Evolutionary conservation across 179 eudicot genomes (phyloP).

Genomic region (Spergularia azorica): DNA sequence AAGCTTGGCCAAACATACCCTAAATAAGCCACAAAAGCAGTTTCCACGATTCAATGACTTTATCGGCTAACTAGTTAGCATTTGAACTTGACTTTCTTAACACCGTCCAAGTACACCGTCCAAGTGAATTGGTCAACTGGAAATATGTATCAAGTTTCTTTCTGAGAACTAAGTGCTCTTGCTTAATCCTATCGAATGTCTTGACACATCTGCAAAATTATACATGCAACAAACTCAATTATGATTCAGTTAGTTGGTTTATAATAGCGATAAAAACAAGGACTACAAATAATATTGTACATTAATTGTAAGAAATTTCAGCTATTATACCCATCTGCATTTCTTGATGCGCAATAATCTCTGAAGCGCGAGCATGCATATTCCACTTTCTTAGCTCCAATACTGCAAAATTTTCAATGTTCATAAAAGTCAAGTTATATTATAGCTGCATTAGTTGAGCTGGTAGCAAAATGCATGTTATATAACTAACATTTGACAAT

Average conservation of each 20-base stretch:
- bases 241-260: not conserved
- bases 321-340: slow-evolving; percentile 47
- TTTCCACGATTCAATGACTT: not conserved
- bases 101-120: not conserved
- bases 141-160: slow-evolving; percentile 67
- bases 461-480: too few species aligned
- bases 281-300: too few species aligned
- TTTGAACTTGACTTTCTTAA: not conserved
- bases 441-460: too few species aligned
- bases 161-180: slow-evolving; percentile 55
- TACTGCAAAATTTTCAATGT: slow-evolving; percentile 40
- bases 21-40: too few species aligned
- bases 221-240: not conserved
- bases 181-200: slow-evolving; percentile 57
- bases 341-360: slow-evolving; percentile 47
- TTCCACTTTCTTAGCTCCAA: slow-evolving; percentile 61
- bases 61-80: too few species aligned
- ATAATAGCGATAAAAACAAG: not conserved
- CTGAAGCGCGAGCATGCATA: slow-evolving; percentile 56
- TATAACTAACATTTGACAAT: too few species aligned
- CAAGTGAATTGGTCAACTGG: slow-evolving; percentile 26
- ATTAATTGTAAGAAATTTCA: too few species aligned
- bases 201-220: slow-evolving; percentile 49
- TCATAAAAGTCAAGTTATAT: not conserved
- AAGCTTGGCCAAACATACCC: too few species aligned